A percentile compares a stretch with the other conserved stretches of the same genome.
Evolutionary conservation across 768 basidiomycete species (phyloP).

Genomic region (Collybiopsis luxurians): DNA sequence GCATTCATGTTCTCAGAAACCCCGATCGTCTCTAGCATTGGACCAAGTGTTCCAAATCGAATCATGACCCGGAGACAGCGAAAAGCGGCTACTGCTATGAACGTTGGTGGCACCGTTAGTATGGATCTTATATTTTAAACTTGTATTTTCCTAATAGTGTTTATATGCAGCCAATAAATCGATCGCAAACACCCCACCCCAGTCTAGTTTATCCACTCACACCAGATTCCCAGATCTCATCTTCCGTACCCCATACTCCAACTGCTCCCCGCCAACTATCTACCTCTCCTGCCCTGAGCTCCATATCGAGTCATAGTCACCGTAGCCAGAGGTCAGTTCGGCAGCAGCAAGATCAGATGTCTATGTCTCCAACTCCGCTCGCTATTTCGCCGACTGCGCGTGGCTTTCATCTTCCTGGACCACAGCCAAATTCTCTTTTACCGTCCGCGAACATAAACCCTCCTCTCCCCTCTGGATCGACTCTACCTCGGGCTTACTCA

Average conservation of each 20-base stretch:
- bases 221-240: constrained; percentile 20
- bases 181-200: constrained; percentile 1
- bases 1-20: constrained; percentile 2
- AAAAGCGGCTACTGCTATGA: constrained; percentile 25
- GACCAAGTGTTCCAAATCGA: constrained; percentile 52
- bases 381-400: neutral
- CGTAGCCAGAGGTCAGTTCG: neutral
- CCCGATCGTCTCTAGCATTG: constrained; percentile 51
- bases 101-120: constrained; percentile 23
- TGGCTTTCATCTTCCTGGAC: neutral
- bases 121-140: constrained; percentile 14
- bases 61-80: constrained; percentile 42
- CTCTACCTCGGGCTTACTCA: neutral
- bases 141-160: neutral
- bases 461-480: neutral
- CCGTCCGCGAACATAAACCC: neutral
- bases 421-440: neutral
- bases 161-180: neutral
- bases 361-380: neutral
- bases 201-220: constrained; percentile 4
- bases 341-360: neutral
- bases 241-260: neutral
- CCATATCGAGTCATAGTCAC: constrained; percentile 1
- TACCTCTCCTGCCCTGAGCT: constrained; percentile 3
- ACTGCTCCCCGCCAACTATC: neutral